phyloP scores from a whole-genome alignment of 352 stramenopile genomes.

The Phytopythium chamaehyphon region DNA sequence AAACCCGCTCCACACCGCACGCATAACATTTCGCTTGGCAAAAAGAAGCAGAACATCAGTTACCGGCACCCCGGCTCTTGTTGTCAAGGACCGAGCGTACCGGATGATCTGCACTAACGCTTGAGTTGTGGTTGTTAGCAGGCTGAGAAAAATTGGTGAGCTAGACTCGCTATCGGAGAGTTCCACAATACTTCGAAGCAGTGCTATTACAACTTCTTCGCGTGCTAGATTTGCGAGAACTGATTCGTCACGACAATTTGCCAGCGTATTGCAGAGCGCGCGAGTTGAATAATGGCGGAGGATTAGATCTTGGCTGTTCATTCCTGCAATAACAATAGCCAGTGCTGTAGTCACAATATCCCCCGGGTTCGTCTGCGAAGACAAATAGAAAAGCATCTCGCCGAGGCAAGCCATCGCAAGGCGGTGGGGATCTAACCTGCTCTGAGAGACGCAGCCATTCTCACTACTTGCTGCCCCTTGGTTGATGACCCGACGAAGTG shows the following conservation, averaged over 20 bases:
- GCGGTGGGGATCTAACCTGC: constrained; percentile 13
- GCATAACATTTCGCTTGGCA: constrained; percentile 30
- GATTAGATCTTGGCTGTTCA: constrained; percentile 38
- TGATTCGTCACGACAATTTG: constrained; percentile 23
- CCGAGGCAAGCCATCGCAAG: constrained; percentile 54
- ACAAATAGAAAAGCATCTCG: constrained; percentile 72
- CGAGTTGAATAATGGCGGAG: constrained; percentile 53
- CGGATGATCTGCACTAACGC: constrained; percentile 49
- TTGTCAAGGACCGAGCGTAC: constrained; percentile 28
- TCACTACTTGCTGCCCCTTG: not conserved
- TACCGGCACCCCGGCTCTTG: constrained; percentile 14
- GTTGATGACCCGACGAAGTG: constrained; percentile 20
- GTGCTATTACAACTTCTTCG: constrained; percentile 29
- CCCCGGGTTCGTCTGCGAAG: constrained; percentile 42
- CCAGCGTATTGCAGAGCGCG: constrained; percentile 63
- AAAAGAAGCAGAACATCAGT: constrained; percentile 30
- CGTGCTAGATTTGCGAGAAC: constrained; percentile 33
- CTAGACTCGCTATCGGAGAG: constrained; percentile 4
- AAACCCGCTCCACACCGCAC: constrained; percentile 38
- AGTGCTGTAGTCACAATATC: constrained; percentile 27
- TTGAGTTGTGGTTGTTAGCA: constrained; percentile 44
- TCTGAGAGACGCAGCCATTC: not conserved
- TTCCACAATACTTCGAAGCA: constrained; percentile 30
- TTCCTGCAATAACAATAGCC: constrained; percentile 22
- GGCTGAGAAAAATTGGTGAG: not conserved